phyloP scores from a whole-genome alignment of 257 asterid genomes.

The Coffea eugenioides region DNA sequence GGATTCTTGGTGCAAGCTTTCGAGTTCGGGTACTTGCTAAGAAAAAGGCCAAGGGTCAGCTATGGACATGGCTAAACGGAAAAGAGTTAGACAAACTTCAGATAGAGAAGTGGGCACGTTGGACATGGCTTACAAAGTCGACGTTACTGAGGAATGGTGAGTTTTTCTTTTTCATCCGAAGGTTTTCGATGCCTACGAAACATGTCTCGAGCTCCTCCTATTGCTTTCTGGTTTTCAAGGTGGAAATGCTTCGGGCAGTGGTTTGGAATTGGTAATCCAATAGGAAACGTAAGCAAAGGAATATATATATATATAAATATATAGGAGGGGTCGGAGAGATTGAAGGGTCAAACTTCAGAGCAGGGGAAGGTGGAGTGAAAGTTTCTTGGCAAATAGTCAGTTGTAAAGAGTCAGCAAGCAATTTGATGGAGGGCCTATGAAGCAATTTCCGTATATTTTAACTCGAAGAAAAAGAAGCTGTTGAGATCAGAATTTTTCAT shows the following conservation, averaged over 20 bases:
- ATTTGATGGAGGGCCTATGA: not conserved
- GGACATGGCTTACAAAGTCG: constrained; percentile 34
- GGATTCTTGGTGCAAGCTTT: not conserved
- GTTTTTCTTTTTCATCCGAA: constrained; percentile 40
- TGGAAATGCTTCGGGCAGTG: not conserved
- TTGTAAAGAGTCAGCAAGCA: not conserved
- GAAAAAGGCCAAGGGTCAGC: constrained; percentile 90
- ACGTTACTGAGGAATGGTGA: not conserved
- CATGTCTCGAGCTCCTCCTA: not conserved
- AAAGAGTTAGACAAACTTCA: constrained; percentile 49
- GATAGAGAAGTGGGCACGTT: constrained; percentile 54
- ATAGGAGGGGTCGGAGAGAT: constrained; percentile 9
- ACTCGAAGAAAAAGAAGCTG: not conserved
- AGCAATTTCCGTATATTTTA: too few relatives aligned
- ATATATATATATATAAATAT: not conserved
- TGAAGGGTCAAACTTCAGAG: constrained; percentile 6
- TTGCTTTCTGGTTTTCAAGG: constrained; percentile 9
- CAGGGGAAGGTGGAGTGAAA: constrained; percentile 5
- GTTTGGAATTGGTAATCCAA: not conserved
- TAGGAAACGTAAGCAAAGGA: not conserved
- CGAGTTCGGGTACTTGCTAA: not conserved
- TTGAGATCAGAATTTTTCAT: not conserved
- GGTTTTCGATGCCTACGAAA: not conserved
- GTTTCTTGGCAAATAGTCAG: not conserved
- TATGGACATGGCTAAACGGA: constrained; percentile 62